Conservation (phyloP, 345 rosid species). For the Eucalyptus victrix region DNA sequence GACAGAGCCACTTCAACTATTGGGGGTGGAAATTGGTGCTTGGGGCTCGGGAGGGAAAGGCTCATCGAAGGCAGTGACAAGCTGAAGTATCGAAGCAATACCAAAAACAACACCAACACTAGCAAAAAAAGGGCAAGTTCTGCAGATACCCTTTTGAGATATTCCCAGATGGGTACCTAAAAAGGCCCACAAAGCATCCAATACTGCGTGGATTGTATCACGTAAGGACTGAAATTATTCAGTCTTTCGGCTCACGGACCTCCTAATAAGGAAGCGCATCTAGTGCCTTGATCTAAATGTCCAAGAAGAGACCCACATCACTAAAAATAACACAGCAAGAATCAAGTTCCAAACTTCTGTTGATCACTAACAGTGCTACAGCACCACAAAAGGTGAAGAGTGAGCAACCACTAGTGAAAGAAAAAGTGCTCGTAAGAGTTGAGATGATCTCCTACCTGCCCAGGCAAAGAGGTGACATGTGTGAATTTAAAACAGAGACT, state of each 20-base stretch:
- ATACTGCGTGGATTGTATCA: slow-evolving; percentile 22
- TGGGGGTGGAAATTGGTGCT: neutral
- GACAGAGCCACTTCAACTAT: slow-evolving; percentile 9
- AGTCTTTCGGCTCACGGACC: slow-evolving; percentile 6
- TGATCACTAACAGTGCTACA: neutral
- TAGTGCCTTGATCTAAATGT: neutral
- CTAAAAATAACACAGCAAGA: neutral
- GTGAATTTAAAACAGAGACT: slow-evolving; percentile 48
- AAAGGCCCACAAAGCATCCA: slow-evolving; percentile 34
- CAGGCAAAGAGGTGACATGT: slow-evolving; percentile 43
- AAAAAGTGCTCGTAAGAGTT: slow-evolving; percentile 2
- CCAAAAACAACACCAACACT: slow-evolving; percentile 8
- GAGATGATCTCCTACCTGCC: slow-evolving; percentile 19
- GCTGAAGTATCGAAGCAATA: slow-evolving; percentile 25
- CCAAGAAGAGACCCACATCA: neutral
- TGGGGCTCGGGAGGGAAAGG: neutral
- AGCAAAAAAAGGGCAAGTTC: neutral
- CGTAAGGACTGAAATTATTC: slow-evolving; percentile 24
- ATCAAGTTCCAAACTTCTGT: neutral
- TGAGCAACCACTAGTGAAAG: neutral
- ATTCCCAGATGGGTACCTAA: slow-evolving; percentile 27
- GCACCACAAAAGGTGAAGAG: neutral
- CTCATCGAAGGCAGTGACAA: neutral
- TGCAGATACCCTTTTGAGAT: slow-evolving; percentile 25
- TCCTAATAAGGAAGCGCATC: neutral